These are phyloP conservation scores for Magnolia officinalis DNA, from an alignment of 164 flowering plant genomes.

Conservation along the genomic window DNA sequence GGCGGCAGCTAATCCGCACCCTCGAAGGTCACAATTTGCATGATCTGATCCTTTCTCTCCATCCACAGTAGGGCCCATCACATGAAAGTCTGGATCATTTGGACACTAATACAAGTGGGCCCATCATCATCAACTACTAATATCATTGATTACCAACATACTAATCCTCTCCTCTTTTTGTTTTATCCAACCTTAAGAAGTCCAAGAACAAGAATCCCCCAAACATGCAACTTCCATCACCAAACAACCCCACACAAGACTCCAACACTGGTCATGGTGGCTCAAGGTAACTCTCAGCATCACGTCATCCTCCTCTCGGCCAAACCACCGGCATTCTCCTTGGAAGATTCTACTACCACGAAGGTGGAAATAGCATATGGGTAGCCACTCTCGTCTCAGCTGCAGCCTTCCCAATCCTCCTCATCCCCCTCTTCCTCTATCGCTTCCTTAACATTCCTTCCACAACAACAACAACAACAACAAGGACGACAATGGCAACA, in stretches of 20 bases:
- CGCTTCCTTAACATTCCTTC: neutral
- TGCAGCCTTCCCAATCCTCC: constrained; percentile 26
- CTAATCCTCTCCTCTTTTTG: neutral
- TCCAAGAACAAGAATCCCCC: neutral
- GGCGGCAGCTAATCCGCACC: neutral
- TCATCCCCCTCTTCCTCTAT: constrained; percentile 17
- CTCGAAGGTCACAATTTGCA: neutral
- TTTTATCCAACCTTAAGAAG: neutral
- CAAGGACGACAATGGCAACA: too few relatives aligned
- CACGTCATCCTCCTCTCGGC: constrained; percentile 22
- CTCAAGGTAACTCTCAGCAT: constrained; percentile 29
- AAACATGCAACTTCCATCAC: constrained; percentile 9
- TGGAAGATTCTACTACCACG: constrained; percentile 28
- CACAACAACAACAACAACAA: neutral
- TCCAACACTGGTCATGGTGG: constrained; percentile 30
- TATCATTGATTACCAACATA: neutral
- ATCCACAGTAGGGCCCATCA: too few relatives aligned
- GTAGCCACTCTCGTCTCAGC: constrained; percentile 29
- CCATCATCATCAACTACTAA: too few relatives aligned
- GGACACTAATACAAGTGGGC: too few relatives aligned
- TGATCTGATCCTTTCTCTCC: too few relatives aligned
- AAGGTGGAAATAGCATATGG: constrained; percentile 37
- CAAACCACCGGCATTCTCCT: constrained; percentile 25
- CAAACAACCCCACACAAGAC: neutral
- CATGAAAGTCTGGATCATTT: too few relatives aligned